Conservation (phyloP, 1,139 yeast species). For the Citeromyces siamensis region DNA sequence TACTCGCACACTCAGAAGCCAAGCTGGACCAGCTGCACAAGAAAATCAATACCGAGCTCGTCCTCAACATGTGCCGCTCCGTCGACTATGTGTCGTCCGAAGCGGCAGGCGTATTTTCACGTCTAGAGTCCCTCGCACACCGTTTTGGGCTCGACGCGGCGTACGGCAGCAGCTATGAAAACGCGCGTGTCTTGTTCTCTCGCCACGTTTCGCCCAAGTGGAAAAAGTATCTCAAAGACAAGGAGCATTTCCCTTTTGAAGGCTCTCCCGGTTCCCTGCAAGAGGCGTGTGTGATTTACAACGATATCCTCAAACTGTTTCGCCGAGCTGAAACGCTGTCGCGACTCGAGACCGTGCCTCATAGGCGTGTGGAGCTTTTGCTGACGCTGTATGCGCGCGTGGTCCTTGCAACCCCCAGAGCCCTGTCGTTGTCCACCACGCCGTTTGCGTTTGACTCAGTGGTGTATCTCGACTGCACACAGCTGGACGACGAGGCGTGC, state of each 20-base stretch:
- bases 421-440: background rate
- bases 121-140: constrained; percentile 23
- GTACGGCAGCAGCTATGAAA: constrained; percentile 27
- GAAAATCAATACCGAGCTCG: background rate
- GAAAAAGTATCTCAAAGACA: constrained; percentile 14
- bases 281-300: constrained; percentile 6
- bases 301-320: constrained; percentile 17
- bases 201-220: constrained; percentile 21
- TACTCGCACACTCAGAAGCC: background rate
- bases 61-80: background rate
- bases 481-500: background rate
- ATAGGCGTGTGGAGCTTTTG: background rate
- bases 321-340: constrained; percentile 17
- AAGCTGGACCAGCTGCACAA: background rate
- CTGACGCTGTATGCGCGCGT: background rate
- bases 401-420: background rate
- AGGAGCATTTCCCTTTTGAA: background rate
- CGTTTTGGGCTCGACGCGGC: constrained; percentile 25
- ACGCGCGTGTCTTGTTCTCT: constrained; percentile 26
- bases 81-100: background rate
- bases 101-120: constrained; percentile 3
- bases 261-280: constrained; percentile 5
- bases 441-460: background rate
- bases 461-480: background rate
- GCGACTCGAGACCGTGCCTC: constrained; percentile 20